These are phyloP conservation scores for Agrocybe praecox DNA, from an alignment of 768 basidiomycete genomes.

Conservation along the genomic window DNA sequence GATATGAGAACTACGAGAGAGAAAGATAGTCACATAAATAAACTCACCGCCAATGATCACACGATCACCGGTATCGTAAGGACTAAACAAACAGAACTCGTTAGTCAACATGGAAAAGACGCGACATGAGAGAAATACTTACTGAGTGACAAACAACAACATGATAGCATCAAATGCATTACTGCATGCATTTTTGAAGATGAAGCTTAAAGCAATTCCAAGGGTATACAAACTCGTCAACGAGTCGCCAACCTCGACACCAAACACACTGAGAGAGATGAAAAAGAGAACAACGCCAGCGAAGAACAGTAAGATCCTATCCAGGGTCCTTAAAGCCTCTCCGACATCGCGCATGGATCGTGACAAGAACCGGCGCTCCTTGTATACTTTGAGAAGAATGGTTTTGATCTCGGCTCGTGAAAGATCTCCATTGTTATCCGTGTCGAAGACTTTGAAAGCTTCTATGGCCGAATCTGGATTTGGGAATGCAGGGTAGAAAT, in stretches of 20 bases:
- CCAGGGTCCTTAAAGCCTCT: constrained; percentile 63
- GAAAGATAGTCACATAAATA: neutral
- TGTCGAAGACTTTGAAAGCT: constrained; percentile 78
- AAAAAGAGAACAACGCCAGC: constrained; percentile 70
- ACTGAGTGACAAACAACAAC: constrained; percentile 86
- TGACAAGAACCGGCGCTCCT: constrained; percentile 75
- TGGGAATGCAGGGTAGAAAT: constrained; percentile 71
- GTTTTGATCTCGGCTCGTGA: constrained; percentile 77
- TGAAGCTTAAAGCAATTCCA: constrained; percentile 74
- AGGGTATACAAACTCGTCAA: constrained; percentile 75
- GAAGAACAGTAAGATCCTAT: constrained; percentile 63
- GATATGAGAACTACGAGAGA: neutral
- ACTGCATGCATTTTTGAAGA: constrained; percentile 77
- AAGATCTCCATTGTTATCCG: constrained; percentile 77
- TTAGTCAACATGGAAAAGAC: constrained; percentile 1
- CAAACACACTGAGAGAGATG: constrained; percentile 73
- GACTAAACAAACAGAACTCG: constrained; percentile 39
- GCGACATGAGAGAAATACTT: constrained; percentile 28
- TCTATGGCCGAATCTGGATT: constrained; percentile 56
- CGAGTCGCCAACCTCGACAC: constrained; percentile 63
- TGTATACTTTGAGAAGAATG: constrained; percentile 69
- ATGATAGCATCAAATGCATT: constrained; percentile 79
- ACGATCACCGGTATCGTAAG: constrained; percentile 84
- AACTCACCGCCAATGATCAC: constrained; percentile 66
- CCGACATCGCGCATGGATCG: constrained; percentile 79